Conservation (phyloP, 2,329 filamentous ascomycete species). For the Dissoconium aciculare region DNA sequence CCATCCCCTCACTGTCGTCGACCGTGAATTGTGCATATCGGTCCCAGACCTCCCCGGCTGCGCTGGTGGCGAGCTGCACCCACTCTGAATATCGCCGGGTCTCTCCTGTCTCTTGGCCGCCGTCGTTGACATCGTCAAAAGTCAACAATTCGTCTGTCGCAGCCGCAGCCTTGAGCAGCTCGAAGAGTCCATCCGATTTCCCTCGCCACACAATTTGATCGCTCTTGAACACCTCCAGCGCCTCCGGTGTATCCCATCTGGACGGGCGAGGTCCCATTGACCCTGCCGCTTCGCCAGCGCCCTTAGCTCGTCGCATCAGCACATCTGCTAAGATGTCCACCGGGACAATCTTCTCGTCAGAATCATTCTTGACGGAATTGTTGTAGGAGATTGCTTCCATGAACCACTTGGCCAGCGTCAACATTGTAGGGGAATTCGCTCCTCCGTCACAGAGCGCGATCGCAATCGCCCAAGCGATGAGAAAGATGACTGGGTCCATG, state of each 20-base stretch:
- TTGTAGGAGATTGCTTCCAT: too few species aligned
- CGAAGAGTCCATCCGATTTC: not conserved
- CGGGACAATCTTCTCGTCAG: too few species aligned
- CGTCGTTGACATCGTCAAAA: not conserved
- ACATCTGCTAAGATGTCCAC: not conserved
- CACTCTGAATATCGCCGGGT: not conserved
- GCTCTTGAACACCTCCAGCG: not conserved
- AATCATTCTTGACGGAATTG: too few species aligned
- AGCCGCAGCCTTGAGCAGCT: not conserved
- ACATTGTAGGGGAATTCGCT: not conserved
- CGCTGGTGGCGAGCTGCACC: not conserved
- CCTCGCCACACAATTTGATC: conserved; percentile 1
- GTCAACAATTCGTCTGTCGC: not conserved
- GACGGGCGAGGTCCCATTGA: too few species aligned
- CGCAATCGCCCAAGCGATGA: not conserved
- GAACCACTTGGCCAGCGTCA: too few species aligned
- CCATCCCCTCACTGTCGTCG: not conserved
- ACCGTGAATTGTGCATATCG: not conserved
- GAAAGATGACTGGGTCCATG: not conserved
- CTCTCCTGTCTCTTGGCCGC: not conserved
- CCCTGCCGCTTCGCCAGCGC: too few species aligned
- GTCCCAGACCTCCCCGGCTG: not conserved
- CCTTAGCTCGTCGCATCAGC: too few species aligned
- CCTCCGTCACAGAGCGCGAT: not conserved
- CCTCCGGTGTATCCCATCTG: too few species aligned